Base-by-base conservation (phyloP, 2,329 filamentous ascomycete genomes). In the Fonsecaea erecta region DNA sequence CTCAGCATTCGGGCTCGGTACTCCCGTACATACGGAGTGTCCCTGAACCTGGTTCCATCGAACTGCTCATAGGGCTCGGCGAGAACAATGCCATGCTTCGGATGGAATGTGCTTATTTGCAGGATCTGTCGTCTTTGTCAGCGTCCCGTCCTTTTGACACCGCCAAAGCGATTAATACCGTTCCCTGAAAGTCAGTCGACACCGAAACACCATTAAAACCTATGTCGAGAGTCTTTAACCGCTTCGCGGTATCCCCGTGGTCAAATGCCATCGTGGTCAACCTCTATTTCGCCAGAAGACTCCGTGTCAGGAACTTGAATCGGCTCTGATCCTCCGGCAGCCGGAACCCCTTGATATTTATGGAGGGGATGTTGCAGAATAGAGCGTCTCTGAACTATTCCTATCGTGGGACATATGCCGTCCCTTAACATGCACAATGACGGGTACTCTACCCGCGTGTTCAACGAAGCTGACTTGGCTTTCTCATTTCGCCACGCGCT, bases 21-120 rank as follows among this genome's bases (percentile, higher is more conserved):
- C 16, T 58, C 37, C 35, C 63, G 58, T 26, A 65, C 63, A 32
- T 65, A 65, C 32, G 53, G 35, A 28, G 58, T 37, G 21, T 65
- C 58, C 34, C 58, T 26, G 52, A 65, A 65, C 21, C 43, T 65
- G 11, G 63, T 48, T 3, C 63, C 63, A 52, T 65, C 58, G 40
- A 65, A 65, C n/a, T 65, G 63, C 30, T 59, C 63, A 48, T 58
- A 65, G 1, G 63, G 63, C 34, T 65, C 63, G 2, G 63, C 63
- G 7, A 65, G 52, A 16, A 65, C 59, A 35, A 65, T 58, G 11
- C 63, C 63, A 53, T 65, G 63, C 40, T 65, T 62, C 3, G 58
- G 63, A 35, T 65, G 63, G 30, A 62, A 65, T 8, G 53, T n/a
- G 46, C 63, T 62, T 52, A 62, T 62, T 62, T 65, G 63, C 30